Base-by-base conservation (phyloP, 2,329 filamentous ascomycete species). In the Paramyrothecium sp. region DNA sequence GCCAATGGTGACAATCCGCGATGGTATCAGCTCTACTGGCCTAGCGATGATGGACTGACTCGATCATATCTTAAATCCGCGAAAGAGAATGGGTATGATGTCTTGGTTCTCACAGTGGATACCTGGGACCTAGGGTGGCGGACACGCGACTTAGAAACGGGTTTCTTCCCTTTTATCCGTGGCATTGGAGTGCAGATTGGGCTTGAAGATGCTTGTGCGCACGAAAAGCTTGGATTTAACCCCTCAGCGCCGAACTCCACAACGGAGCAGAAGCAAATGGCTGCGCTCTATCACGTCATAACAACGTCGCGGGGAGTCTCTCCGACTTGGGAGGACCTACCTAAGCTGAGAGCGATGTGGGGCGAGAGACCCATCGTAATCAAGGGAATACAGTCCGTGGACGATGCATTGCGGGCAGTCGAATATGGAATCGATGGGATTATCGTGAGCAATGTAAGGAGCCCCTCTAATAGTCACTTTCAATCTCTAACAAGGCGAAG, bases 121-220 rank as follows among this genome's bases (percentile, higher is more conserved):
- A 41, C 34, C 11, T 41, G 11, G 11, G 34, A 41, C n/a, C 34
- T 41, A 11, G 34, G 34, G n/a, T 41, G 34, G 34, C 11, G 34
- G 34, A 41, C 34, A 41, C 34, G 34, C 34, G 34, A 41, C 34
- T n/a, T 41, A n/a, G 11, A 41, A n/a, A 41, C 11, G n/a, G 34
- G 34, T n/a, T 41, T 41, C 34, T 41, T 41, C 34, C 34, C 34
- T n/a, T 41, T 41, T 41, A 41, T 41, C n/a, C 11, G 34, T 11
- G 34, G 34, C n/a, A 11, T 11, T n/a, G 34, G 34, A 11, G 34
- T 41, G 34, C 34, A 41, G 52, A 53, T 53, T 50, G 47, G 47
- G 22, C 30, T 47, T 57, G 49, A 59, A 22, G 54, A 52, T 22
- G 54, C 26, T 5, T 50, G 34, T 56, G 48, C 49, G 26, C 46